phyloP scores from a whole-genome alignment of 129 eudicot genomes.

The Pittosporum tobira region DNA sequence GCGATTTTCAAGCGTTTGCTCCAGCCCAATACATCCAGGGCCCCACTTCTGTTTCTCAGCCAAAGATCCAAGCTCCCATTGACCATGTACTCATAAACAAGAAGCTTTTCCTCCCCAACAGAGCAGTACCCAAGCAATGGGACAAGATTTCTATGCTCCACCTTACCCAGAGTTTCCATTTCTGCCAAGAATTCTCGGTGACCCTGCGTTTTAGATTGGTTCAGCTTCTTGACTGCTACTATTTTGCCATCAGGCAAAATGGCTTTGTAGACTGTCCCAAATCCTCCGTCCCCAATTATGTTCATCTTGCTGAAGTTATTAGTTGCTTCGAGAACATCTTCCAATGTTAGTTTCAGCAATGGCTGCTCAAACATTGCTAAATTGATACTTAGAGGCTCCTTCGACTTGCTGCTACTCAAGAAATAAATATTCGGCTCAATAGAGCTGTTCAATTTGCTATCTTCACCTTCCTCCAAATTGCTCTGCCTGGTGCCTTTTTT shows the following conservation, averaged over 20 bases:
- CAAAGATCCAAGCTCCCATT: constrained; percentile 80
- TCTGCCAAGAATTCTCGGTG: constrained; percentile 65
- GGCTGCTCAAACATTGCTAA: constrained; percentile 81
- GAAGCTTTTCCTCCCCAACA: constrained; percentile 53
- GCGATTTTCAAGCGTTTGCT: constrained; percentile 54
- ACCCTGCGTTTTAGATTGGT: constrained; percentile 65
- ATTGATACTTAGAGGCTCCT: constrained; percentile 76
- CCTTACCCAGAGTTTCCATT: constrained; percentile 76
- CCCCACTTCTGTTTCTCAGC: constrained; percentile 44
- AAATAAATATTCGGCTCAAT: constrained; percentile 48
- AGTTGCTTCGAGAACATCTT: constrained; percentile 64
- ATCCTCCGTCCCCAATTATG: constrained; percentile 76
- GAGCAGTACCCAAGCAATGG: constrained; percentile 62
- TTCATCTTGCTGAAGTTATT: constrained; percentile 67
- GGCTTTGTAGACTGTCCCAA: constrained; percentile 84
- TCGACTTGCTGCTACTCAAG: constrained; percentile 68
- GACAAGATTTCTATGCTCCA: constrained; percentile 61
- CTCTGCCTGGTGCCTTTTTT: constrained; percentile 19
- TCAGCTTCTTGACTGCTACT: constrained; percentile 75
- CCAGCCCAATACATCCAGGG: constrained; percentile 48
- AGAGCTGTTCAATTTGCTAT: constrained; percentile 38
- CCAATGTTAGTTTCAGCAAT: constrained; percentile 49
- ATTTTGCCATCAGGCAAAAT: constrained; percentile 45
- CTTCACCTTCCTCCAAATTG: constrained; percentile 31
- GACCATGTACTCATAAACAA: constrained; percentile 66